These are phyloP conservation scores for Diutina ranongensis DNA, from an alignment of 1,139 yeast genomes.

Conservation along the genomic window DNA sequence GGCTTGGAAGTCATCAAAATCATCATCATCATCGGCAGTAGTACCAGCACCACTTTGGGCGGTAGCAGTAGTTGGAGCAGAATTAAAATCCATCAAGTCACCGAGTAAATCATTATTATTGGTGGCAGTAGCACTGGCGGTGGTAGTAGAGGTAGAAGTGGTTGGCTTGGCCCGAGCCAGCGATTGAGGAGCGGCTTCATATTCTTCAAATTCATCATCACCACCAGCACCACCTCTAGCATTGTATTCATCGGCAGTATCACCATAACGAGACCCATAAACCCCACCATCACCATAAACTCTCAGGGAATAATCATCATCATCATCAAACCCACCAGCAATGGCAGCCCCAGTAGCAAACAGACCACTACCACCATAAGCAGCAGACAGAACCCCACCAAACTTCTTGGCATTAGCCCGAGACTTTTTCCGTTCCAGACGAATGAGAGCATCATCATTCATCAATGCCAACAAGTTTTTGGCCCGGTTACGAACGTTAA, in stretches of 20 bases:
- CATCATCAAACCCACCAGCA: slow-evolving; percentile 18
- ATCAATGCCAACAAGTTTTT: slow-evolving; percentile 62
- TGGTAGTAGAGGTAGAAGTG: slow-evolving; percentile 32
- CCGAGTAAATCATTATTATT: slow-evolving; percentile 32
- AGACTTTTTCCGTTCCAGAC: slow-evolving; percentile 82
- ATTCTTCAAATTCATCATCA: slow-evolving; percentile 55
- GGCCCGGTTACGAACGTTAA: slow-evolving; percentile 86
- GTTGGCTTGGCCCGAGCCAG: slow-evolving; percentile 14
- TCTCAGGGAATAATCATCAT: slow-evolving; percentile 41
- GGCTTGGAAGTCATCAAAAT: slow-evolving; percentile 88
- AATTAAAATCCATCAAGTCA: slow-evolving; percentile 47
- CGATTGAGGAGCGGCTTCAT: slow-evolving; percentile 35
- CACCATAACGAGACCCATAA: slow-evolving; percentile 58
- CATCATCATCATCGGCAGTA: slow-evolving; percentile 65
- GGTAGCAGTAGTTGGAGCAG: slow-evolving; percentile 15
- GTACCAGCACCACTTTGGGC: slow-evolving; percentile 14
- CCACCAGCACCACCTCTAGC: slow-evolving; percentile 29
- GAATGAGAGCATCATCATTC: slow-evolving; percentile 63
- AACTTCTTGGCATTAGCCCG: slow-evolving; percentile 75
- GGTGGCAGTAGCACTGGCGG: slow-evolving; percentile 28
- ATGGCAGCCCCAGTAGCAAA: slow-evolving; percentile 2
- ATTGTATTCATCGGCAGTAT: slow-evolving; percentile 32
- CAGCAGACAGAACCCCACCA: slow-evolving; percentile 51
- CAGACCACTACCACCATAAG: slow-evolving; percentile 33
- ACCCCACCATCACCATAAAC: slow-evolving; percentile 80